These are phyloP conservation scores for Sergeia podlipaevii DNA, from an alignment of 208 protist species.

Conservation along the genomic window DNA sequence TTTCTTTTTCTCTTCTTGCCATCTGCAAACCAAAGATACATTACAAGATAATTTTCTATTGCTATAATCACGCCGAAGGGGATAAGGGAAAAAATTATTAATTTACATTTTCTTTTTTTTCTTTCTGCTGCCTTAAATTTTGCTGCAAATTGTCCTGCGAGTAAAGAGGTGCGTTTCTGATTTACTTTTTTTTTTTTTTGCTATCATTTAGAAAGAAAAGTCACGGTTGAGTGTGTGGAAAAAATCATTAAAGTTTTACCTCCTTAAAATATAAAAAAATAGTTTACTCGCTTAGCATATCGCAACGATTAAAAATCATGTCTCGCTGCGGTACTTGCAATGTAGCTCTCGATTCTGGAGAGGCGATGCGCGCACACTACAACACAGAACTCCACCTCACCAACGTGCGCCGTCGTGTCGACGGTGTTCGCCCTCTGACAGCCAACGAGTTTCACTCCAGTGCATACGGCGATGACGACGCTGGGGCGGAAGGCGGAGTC, in stretches of 20 bases:
- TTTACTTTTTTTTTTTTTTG: conserved; percentile 18
- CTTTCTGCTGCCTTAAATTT: neutral
- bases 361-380: conserved; percentile 70
- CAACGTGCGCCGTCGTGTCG: conserved; percentile 84
- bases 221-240: neutral
- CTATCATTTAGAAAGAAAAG: neutral
- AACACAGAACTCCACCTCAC: conserved; percentile 69
- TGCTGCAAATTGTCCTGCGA: no score
- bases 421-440: conserved; percentile 66
- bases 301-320: conserved; percentile 12
- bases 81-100: no score
- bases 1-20: neutral
- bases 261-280: no score
- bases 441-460: conserved; percentile 43
- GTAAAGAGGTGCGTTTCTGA: neutral
- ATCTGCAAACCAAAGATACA: no score
- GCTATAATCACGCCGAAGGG: no score
- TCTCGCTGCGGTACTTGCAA: conserved; percentile 80
- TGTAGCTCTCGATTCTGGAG: conserved; percentile 39
- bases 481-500: conserved; percentile 14
- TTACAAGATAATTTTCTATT: no score
- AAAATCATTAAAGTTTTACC: neutral
- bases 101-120: neutral
- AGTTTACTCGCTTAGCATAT: neutral
- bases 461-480: conserved; percentile 8